Base-by-base conservation (phyloP, 129 eudicot species). In the Sambucus nigra region DNA sequence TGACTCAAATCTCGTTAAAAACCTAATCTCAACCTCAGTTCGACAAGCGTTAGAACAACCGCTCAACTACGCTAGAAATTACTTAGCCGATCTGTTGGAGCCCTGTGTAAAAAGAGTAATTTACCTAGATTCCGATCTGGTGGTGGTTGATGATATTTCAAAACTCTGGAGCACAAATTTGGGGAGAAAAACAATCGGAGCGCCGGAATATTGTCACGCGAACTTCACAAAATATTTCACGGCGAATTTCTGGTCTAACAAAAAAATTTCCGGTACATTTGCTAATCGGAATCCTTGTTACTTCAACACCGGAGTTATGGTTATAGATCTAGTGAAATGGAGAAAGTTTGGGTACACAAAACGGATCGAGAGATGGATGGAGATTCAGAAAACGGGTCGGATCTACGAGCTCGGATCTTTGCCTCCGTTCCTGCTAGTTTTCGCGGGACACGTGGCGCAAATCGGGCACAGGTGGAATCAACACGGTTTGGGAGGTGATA, bases 171-270 rank as follows among this genome's bases (percentile, higher is more conserved):
- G 21, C 1, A 91, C 87, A 0, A 47, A 49, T 10, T 61, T 91
- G 38, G 82, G 80, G 16, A 59, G 39, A 7, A 76, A 58, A 53
- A 91, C 99, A 0, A 91, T 91, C 69, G 99, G 99, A 28, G 99
- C 95, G 0, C 99, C 99, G 39, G 98, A 91, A 35, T 91, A 91
- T 32, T 91, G 98, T 64, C 98, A 91, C 76, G 98, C 98, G 5
- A 91, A 91, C 45, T 91, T 91, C 76, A 79, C 95, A 0, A 91
- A 91, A 8, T 91, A 91, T 40, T 91, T 91, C 76, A 91, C 95
- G 2, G 3, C 38, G 10, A 10, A 53, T 1, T 91, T 91, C 76
- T 91, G 98, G 98, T 41, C 73, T 2, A 77, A 81, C 15, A 3
- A 33, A 2, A 44, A 58, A 5, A 73, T 71, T 40, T 64, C 94